These are phyloP conservation scores for Colletotrichum plurivorum DNA, from an alignment of 2,329 filamentous ascomycete species.

Conservation along the genomic window DNA sequence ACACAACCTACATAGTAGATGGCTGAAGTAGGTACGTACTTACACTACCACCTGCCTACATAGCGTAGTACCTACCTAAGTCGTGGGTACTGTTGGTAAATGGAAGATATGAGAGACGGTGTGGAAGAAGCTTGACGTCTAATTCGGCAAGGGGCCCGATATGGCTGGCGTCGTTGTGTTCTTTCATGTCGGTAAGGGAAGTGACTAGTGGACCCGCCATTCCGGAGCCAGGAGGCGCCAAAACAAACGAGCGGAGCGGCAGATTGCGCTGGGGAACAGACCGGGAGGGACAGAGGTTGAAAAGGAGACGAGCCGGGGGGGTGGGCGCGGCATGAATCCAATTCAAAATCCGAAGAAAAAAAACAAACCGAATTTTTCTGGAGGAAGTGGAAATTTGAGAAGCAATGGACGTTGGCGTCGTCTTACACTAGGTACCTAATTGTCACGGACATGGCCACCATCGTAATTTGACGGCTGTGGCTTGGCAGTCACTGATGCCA, in stretches of 20 bases:
- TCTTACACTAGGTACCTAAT: slow-evolving; percentile 6
- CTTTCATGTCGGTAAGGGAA: slow-evolving; percentile 37
- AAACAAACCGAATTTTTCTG: neutral
- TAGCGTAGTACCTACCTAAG: no score
- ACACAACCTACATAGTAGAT: no score
- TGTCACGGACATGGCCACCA: slow-evolving; percentile 5
- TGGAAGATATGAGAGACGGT: no score
- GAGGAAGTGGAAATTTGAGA: slow-evolving; percentile 4
- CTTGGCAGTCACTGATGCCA: slow-evolving; percentile 29
- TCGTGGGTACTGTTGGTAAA: no score
- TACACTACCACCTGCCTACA: no score
- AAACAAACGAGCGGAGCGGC: slow-evolving; percentile 29
- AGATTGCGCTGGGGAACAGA: slow-evolving; percentile 28
- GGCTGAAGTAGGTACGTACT: no score
- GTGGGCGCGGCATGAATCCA: slow-evolving; percentile 23
- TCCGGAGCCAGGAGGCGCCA: slow-evolving; percentile 25
- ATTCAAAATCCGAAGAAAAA: neutral
- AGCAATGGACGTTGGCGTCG: neutral
- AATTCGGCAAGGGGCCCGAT: slow-evolving; percentile 35
- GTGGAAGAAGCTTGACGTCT: slow-evolving; percentile 11
- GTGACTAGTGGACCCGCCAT: slow-evolving; percentile 36
- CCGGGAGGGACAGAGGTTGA: neutral
- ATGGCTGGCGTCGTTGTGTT: slow-evolving; percentile 1
- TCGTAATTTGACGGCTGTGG: slow-evolving; percentile 23
- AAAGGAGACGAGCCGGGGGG: slow-evolving; percentile 21